Evolutionary conservation across 495 filamentous ascomycete species (phyloP).

Genomic region (Neurospora terricola): DNA sequence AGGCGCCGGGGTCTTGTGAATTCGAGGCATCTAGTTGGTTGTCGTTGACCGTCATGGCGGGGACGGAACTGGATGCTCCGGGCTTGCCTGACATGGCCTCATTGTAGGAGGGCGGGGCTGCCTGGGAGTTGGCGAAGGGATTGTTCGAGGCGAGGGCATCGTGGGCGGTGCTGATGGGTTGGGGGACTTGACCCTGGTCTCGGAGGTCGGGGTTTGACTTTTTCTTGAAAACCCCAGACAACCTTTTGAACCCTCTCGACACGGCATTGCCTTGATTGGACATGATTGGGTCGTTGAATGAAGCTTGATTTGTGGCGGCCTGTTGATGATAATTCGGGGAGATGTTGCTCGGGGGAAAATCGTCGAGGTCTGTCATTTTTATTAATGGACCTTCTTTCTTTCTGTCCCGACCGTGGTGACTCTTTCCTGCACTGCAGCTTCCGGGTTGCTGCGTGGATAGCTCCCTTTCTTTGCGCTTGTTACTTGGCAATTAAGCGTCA

Average conservation of each 20-base stretch:
- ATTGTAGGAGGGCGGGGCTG: constrained; percentile 11
- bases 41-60: not conserved
- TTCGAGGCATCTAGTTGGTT: not conserved
- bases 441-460: not conserved
- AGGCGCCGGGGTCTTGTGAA: not conserved
- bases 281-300: not conserved
- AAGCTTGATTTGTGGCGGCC: not conserved
- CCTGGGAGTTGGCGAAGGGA: not conserved
- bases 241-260: not conserved
- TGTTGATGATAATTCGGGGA: not conserved
- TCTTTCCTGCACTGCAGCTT: not conserved
- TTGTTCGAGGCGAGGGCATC: not conserved
- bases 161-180: not conserved
- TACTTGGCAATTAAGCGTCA: not conserved
- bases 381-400: not conserved
- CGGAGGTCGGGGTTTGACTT: not conserved
- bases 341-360: not conserved
- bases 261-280: not conserved
- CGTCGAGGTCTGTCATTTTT: not conserved
- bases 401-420: not conserved
- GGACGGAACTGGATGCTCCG: constrained; percentile 2
- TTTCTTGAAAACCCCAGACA: not conserved
- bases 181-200: not conserved
- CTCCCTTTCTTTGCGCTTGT: not conserved
- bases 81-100: constrained; percentile 9